Evolutionary conservation across 306 rosid genomes (phyloP).

Genomic region (Cucumis hystrix): DNA sequence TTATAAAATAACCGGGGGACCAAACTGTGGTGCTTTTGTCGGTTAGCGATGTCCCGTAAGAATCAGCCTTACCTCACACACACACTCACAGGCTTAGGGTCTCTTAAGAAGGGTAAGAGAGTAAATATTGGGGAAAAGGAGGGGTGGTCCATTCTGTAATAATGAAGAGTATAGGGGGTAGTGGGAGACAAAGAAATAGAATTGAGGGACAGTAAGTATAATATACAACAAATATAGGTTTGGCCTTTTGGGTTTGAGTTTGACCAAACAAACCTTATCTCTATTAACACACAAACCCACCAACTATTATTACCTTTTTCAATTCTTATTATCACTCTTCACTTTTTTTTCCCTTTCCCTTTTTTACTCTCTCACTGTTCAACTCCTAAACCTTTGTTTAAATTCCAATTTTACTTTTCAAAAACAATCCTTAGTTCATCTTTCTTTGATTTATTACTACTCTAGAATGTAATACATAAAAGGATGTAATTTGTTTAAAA

Average conservation of each 20-base stretch:
- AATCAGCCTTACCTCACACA: neutral
- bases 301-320: neutral
- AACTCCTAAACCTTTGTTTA: too few species aligned
- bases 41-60: neutral
- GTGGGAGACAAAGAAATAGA: neutral
- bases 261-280: slow-evolving; percentile 1
- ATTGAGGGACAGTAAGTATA: neutral
- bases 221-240: neutral
- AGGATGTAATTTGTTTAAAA: too few species aligned
- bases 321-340: neutral
- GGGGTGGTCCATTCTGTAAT: neutral
- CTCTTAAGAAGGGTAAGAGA: neutral
- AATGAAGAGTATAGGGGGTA: neutral
- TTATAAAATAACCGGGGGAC: neutral
- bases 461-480: too few species aligned
- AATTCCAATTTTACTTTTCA: too few species aligned
- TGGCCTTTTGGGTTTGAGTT: neutral
- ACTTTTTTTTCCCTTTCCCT: neutral
- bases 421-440: too few species aligned
- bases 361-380: too few species aligned
- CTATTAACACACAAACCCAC: neutral
- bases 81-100: too few species aligned
- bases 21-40: neutral
- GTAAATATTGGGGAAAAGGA: neutral
- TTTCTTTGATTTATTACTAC: too few species aligned